Conservation (phyloP, 306 rosid species). For the Potentilla sterilis region DNA sequence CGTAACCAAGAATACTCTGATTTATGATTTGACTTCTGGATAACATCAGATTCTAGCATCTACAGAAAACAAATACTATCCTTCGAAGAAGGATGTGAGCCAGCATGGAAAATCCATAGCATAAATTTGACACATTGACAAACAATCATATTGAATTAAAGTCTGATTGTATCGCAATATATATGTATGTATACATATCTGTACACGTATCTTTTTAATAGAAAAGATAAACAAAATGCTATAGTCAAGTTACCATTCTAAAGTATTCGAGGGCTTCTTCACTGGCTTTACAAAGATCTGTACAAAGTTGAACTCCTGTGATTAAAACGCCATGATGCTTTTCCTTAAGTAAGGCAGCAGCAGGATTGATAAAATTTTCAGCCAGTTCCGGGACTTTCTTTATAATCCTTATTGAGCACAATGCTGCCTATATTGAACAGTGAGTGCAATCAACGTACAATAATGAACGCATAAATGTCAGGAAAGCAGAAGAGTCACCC, state of each 20-base stretch:
- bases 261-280: conserved; percentile 84
- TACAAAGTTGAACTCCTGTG: conserved; percentile 96
- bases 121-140: conserved; percentile 5
- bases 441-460: conserved; percentile 34
- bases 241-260: conserved; percentile 62
- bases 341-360: conserved; percentile 88
- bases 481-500: neutral
- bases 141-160: conserved; percentile 7
- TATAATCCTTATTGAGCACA: conserved; percentile 89
- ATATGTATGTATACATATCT: neutral
- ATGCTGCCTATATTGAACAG: conserved; percentile 75
- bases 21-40: neutral
- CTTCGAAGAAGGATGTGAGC: neutral
- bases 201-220: conserved; percentile 1
- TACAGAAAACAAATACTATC: neutral
- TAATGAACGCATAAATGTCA: conserved; percentile 11
- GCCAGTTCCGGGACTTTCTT: conserved; percentile 98
- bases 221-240: conserved; percentile 13
- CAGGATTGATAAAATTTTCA: conserved; percentile 85
- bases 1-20: neutral
- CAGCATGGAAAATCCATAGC: neutral
- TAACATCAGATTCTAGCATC: neutral
- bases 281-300: conserved; percentile 85
- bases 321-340: conserved; percentile 97
- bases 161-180: conserved; percentile 12